phyloP scores from a whole-genome alignment of 2,329 filamentous ascomycete species.

The Coniosporium tulheliwenetii region DNA sequence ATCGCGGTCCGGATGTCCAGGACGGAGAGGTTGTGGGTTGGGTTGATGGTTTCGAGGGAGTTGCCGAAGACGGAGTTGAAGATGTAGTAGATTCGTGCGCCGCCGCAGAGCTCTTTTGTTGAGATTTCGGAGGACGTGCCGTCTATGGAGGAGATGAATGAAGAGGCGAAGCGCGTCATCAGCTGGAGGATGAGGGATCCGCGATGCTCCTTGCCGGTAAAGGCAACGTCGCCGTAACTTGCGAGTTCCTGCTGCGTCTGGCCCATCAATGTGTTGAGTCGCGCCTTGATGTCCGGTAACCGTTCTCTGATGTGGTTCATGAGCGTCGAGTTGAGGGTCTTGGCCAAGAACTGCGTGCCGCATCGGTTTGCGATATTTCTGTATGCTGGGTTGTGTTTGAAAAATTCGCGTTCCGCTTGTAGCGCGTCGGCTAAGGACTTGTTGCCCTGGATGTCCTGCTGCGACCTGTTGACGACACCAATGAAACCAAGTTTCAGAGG shows the following conservation, averaged over 20 bases:
- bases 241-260: constrained; percentile 97
- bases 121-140: constrained; percentile 98
- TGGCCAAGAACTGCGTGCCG: constrained; percentile 86
- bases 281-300: constrained; percentile 92
- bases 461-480: constrained; percentile 91
- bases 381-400: constrained; percentile 93
- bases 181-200: constrained; percentile 89
- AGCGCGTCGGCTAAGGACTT: constrained; percentile 90
- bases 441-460: constrained; percentile 92
- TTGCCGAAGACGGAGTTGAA: constrained; percentile 98
- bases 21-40: constrained; percentile 85
- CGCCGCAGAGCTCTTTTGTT: constrained; percentile 91
- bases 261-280: constrained; percentile 97
- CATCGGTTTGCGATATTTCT: constrained; percentile 88
- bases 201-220: constrained; percentile 91
- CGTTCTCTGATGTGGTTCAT: constrained; percentile 95
- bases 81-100: constrained; percentile 94
- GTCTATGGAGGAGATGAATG: constrained; percentile 96
- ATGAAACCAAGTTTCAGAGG: constrained; percentile 96
- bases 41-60: constrained; percentile 88
- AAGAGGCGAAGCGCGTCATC: constrained; percentile 96
- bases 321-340: constrained; percentile 84
- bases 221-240: constrained; percentile 94
- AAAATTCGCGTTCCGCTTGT: constrained; percentile 83
- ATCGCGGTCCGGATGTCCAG: constrained; percentile 95